phyloP scores from a whole-genome alignment of 164 flowering plant genomes.

The Annona cherimola region DNA sequence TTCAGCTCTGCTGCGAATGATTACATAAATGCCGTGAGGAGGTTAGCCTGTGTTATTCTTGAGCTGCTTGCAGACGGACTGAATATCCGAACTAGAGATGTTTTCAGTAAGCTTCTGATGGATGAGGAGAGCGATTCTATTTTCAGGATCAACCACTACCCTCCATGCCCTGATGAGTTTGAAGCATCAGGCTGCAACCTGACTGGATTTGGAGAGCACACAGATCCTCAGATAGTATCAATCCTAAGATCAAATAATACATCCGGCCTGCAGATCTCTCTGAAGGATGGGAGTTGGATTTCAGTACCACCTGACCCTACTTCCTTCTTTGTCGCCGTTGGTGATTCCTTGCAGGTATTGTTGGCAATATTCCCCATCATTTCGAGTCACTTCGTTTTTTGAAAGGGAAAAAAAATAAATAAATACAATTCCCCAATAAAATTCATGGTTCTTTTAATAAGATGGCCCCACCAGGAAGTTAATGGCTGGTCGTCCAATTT shows the following conservation, averaged over 20 bases:
- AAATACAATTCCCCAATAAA: no score
- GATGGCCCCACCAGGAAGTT: no score
- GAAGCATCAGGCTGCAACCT: slow-evolving; percentile 36
- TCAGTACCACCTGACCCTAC: slow-evolving; percentile 76
- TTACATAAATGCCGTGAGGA: slow-evolving; percentile 46
- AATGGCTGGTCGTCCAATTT: no score
- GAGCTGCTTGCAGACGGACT: slow-evolving; percentile 69
- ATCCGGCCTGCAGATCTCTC: slow-evolving; percentile 70
- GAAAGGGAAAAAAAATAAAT: not conserved
- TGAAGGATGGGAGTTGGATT: slow-evolving; percentile 78
- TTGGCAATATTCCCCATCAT: not conserved
- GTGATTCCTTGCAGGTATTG: slow-evolving; percentile 84
- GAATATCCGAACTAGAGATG: slow-evolving; percentile 38
- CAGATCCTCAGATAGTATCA: slow-evolving; percentile 92
- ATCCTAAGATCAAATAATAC: slow-evolving; percentile 75
- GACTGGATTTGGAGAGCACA: slow-evolving; percentile 93
- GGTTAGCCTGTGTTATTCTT: slow-evolving; percentile 40
- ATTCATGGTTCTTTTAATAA: no score
- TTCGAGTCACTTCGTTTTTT: not conserved
- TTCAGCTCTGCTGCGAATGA: slow-evolving; percentile 41
- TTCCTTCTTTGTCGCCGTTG: slow-evolving; percentile 82
- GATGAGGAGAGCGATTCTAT: slow-evolving; percentile 70
- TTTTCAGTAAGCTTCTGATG: slow-evolving; percentile 45
- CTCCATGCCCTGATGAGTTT: slow-evolving; percentile 55
- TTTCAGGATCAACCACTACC: slow-evolving; percentile 84